These are phyloP conservation scores for Penicillium sp. DNA, from an alignment of 2,329 filamentous ascomycete genomes.

Conservation along the genomic window DNA sequence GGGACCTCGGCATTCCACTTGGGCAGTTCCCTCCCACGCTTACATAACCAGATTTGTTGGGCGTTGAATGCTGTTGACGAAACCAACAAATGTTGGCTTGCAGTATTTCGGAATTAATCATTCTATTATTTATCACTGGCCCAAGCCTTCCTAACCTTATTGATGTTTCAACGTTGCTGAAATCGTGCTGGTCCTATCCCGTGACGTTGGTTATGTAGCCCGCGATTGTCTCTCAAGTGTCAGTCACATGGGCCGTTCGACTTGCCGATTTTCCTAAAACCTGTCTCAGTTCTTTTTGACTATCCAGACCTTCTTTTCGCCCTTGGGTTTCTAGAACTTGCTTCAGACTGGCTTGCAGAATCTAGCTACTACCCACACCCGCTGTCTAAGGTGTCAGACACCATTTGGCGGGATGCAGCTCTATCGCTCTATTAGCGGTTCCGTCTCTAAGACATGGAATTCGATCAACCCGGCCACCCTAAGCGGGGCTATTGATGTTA, in stretches of 20 bases:
- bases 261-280: slow-evolving; percentile 24
- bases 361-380: not conserved
- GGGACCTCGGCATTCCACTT: slow-evolving; percentile 18
- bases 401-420: slow-evolving; percentile 74
- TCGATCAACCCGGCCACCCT: slow-evolving; percentile 97
- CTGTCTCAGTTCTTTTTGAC: slow-evolving; percentile 10
- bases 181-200: slow-evolving; percentile 1
- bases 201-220: slow-evolving; percentile 17
- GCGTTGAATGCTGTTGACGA: slow-evolving; percentile 17
- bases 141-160: not conserved
- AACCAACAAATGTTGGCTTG: slow-evolving; percentile 5
- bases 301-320: slow-evolving; percentile 14
- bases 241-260: slow-evolving; percentile 41
- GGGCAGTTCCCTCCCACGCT: slow-evolving; percentile 1
- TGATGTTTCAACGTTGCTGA: not conserved
- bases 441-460: slow-evolving; percentile 98
- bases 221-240: slow-evolving; percentile 26
- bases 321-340: slow-evolving; percentile 10
- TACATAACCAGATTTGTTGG: slow-evolving; percentile 24
- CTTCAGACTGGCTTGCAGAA: not conserved
- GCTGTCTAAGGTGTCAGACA: slow-evolving; percentile 19
- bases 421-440: slow-evolving; percentile 91
- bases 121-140: too few species aligned
- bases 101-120: not conserved
- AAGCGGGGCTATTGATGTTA: slow-evolving; percentile 97